Base-by-base conservation (phyloP, 345 rosid genomes). In the Arabis hirsuta region DNA sequence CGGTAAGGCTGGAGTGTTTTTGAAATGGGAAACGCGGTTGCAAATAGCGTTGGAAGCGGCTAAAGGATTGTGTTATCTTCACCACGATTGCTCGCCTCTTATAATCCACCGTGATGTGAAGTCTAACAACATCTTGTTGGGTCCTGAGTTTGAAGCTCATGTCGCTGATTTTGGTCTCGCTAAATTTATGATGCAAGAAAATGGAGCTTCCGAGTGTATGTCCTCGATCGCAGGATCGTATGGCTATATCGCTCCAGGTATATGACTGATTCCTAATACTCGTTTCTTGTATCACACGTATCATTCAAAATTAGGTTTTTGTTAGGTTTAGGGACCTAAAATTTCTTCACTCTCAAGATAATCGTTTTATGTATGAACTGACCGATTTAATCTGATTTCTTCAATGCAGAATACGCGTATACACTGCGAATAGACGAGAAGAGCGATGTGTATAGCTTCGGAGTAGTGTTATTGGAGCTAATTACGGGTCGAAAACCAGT, bases 161-260 rank as follows among this genome's bases (percentile, higher is more conserved):
- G 97, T 94, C 0, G 98, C 98, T 1, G 98, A 94, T 84, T 94
- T 94, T 51, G 96, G 98, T 32, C 82, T 94, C 0, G 98, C 98
- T 9, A 94, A 94, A 80, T 91, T 86, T 85, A 76, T 94, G 79
- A 77, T 91, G 74, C 83, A 81, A 34, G 96, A 86, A 52, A 88
- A 81, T 26, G 98, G 87, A 9, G 81, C 92, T n/a, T 87, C 97
- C 0, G 87, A 94, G 74, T 94, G 97, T 68, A 94, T 94, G 98
- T 94, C 98, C 20, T 92, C 98, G 3, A 80, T 94, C 62, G 98
- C 95, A 26, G 98, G 97, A 57, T 94, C 97, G 1, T 94, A 94
- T 24, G 98, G 98, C 61, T 94, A 94, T 81, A 94, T 91, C 16
- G 98, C 98, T 53, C 98, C 98, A 72, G 98, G 98, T 94, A 88